These are phyloP conservation scores for Cytospora mali DNA, from an alignment of 2,329 filamentous ascomycete species.

Conservation along the genomic window DNA sequence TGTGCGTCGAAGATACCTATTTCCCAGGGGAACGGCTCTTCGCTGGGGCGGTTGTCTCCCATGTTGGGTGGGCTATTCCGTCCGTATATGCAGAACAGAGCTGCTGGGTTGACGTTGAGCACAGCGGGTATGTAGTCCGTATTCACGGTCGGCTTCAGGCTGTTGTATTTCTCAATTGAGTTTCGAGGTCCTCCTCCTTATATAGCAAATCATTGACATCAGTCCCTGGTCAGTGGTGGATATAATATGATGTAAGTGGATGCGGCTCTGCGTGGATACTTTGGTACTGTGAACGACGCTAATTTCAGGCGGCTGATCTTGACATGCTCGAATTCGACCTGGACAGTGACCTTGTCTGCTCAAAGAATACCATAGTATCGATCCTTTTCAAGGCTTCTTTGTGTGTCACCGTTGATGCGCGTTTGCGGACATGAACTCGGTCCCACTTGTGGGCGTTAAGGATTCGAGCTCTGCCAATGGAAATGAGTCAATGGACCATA, in stretches of 20 bases:
- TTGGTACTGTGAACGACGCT: neutral
- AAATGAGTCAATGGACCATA: too few relatives aligned
- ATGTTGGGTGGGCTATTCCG: neutral
- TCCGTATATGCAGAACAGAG: too few relatives aligned
- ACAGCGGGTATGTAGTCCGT: too few relatives aligned
- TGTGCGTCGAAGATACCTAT: conserved; percentile 76
- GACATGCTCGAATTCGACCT: neutral
- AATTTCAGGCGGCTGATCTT: neutral
- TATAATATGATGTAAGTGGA: neutral
- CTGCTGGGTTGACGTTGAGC: neutral
- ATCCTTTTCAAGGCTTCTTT: too few relatives aligned
- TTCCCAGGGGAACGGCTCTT: conserved; percentile 65
- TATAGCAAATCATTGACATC: neutral
- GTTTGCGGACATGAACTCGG: too few relatives aligned
- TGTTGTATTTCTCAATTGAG: too few relatives aligned
- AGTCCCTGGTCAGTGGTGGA: neutral
- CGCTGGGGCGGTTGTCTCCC: conserved; percentile 18
- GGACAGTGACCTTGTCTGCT: neutral
- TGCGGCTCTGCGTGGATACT: neutral
- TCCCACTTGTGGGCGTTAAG: too few relatives aligned
- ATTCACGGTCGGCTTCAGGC: too few relatives aligned
- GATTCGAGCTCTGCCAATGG: too few relatives aligned
- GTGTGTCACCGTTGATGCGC: too few relatives aligned
- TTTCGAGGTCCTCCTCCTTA: too few relatives aligned
- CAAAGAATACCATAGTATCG: too few relatives aligned